Evolutionary conservation across 176 grass and related monocot species (phyloP).

Genomic region (Raddia distichophylla): DNA sequence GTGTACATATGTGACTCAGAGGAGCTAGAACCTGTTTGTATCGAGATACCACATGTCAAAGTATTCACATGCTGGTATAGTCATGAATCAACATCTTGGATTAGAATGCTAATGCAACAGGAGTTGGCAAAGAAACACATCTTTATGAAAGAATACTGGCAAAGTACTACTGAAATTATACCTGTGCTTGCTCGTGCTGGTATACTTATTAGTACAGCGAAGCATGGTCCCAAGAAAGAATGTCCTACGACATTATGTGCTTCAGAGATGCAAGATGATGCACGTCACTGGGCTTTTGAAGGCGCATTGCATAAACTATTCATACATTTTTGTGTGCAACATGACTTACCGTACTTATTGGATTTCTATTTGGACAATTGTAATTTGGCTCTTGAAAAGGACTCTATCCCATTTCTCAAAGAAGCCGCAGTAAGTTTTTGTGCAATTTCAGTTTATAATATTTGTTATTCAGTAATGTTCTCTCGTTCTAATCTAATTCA

Average conservation of each 20-base stretch:
- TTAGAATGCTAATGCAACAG: constrained; percentile 70
- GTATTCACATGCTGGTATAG: constrained; percentile 58
- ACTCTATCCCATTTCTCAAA: constrained; percentile 54
- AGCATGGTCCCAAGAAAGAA: constrained; percentile 45
- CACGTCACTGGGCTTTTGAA: constrained; percentile 14
- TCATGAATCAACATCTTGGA: constrained; percentile 62
- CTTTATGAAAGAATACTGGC: constrained; percentile 88
- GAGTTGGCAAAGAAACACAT: constrained; percentile 78
- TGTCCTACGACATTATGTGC: constrained; percentile 44
- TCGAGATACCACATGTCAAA: constrained; percentile 79
- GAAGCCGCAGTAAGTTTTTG: constrained; percentile 71
- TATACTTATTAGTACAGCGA: constrained; percentile 57
- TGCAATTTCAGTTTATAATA: constrained; percentile 43
- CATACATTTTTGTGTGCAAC: constrained; percentile 69
- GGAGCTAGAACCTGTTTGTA: constrained; percentile 67
- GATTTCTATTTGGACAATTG: constrained; percentile 88
- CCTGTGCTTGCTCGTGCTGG: constrained; percentile 74
- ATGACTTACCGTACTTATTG: constrained; percentile 77
- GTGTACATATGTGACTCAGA: constrained; percentile 75
- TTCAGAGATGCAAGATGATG: constrained; percentile 51
- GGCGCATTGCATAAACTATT: constrained; percentile 73
- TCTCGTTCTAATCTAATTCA: constrained; percentile 23
- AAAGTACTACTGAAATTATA: constrained; percentile 67
- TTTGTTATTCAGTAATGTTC: constrained; percentile 1
- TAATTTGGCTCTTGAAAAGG: constrained; percentile 65